phyloP scores from a whole-genome alignment of 805 yeast species.

The Nakazawaea laoshanensis region DNA sequence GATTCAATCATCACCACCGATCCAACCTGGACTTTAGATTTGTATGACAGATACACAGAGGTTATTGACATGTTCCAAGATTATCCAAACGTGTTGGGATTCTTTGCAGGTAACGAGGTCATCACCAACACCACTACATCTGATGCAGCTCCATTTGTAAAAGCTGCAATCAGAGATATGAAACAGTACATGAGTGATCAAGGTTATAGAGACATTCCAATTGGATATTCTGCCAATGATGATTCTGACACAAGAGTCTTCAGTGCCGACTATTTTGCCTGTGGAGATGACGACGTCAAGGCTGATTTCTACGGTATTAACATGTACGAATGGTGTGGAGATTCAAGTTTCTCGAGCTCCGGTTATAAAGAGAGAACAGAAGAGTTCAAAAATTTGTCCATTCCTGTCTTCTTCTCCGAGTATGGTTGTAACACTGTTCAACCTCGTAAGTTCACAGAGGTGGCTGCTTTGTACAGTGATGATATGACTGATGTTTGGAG shows the following conservation, averaged over 20 bases:
- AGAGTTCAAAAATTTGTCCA: slow-evolving; percentile 63
- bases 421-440: slow-evolving; percentile 73
- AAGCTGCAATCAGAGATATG: slow-evolving; percentile 91
- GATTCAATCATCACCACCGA: slow-evolving; percentile 65
- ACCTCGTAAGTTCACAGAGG: slow-evolving; percentile 77
- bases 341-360: slow-evolving; percentile 45
- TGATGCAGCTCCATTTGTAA: slow-evolving; percentile 86
- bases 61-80: slow-evolving; percentile 76
- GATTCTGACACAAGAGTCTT: slow-evolving; percentile 72
- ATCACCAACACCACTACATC: slow-evolving; percentile 78
- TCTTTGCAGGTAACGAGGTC: slow-evolving; percentile 97
- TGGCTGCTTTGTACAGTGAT: slow-evolving; percentile 52
- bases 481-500: slow-evolving; percentile 89
- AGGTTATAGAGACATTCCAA: slow-evolving; percentile 74
- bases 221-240: slow-evolving; percentile 91
- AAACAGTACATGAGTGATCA: slow-evolving; percentile 62
- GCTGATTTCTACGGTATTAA: slow-evolving; percentile 79
- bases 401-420: slow-evolving; percentile 82
- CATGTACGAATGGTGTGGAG: slow-evolving; percentile 87
- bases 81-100: slow-evolving; percentile 81
- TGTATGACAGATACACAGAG: slow-evolving; percentile 67
- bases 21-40: slow-evolving; percentile 70
- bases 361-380: slow-evolving; percentile 68
- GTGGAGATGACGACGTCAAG: slow-evolving; percentile 62
- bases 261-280: slow-evolving; percentile 78